Evolutionary conservation across 106 monocot genomes (phyloP).

Genomic region (Iris macrosiphon): DNA sequence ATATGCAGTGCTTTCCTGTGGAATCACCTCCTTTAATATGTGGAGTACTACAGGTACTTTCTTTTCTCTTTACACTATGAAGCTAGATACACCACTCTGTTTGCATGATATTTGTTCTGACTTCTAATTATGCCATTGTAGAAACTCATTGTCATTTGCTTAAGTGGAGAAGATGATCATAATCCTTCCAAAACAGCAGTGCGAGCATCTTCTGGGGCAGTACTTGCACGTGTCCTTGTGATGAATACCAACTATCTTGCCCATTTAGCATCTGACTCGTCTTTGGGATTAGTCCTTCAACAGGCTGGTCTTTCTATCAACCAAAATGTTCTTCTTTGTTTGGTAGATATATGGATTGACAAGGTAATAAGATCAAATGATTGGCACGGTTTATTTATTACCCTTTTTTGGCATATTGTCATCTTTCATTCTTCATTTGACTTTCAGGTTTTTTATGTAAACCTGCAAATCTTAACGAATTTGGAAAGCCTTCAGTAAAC

Average conservation of each 20-base stretch:
- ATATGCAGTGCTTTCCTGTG: conserved; percentile 76
- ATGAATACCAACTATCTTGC: conserved; percentile 89
- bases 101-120: not conserved
- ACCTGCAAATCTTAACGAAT: too few species aligned
- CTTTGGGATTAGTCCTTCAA: conserved; percentile 55
- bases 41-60: conserved; percentile 86
- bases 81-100: not conserved
- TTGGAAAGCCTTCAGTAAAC: too few species aligned
- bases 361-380: conserved; percentile 40
- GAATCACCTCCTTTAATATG: conserved; percentile 76
- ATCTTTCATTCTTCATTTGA: too few species aligned
- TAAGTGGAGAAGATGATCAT: conserved; percentile 63
- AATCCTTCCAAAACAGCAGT: conserved; percentile 67
- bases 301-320: conserved; percentile 58
- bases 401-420: too few species aligned
- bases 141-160: conserved; percentile 76
- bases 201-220: conserved; percentile 60
- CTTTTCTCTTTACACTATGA: conserved; percentile 1
- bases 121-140: conserved; percentile 16
- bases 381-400: too few species aligned
- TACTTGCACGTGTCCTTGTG: conserved; percentile 82
- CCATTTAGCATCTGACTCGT: conserved; percentile 65
- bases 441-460: too few species aligned
- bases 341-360: conserved; percentile 87
- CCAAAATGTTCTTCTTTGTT: conserved; percentile 79